Conservation (phyloP, 148 eudicot species). For the Camellia lanceoleosa region DNA sequence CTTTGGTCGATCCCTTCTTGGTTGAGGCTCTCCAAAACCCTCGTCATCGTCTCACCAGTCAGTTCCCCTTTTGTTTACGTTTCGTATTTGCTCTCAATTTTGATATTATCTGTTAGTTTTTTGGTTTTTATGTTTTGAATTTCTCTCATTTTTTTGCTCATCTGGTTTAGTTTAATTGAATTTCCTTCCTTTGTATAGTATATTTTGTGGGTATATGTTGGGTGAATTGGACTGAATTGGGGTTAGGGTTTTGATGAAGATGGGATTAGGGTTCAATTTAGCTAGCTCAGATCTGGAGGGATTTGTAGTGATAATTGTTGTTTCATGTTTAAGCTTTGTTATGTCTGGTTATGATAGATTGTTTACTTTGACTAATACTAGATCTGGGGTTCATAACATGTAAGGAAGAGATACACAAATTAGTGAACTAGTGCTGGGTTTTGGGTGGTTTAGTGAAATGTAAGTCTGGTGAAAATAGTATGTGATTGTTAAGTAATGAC, state of each 20-base stretch:
- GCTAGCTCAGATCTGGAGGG: slow-evolving; percentile 14
- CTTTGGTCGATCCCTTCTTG: slow-evolving; percentile 78
- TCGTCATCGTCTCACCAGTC: slow-evolving; percentile 91
- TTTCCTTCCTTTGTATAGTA: no score
- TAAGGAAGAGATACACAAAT: background rate
- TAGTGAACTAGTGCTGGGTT: background rate
- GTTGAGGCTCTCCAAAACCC: slow-evolving; percentile 94
- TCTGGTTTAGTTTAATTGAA: no score
- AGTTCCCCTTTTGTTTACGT: slow-evolving; percentile 20
- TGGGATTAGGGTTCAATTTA: slow-evolving; percentile 6
- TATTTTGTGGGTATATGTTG: no score
- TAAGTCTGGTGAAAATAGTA: no score
- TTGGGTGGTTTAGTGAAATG: background rate
- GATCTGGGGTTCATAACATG: background rate
- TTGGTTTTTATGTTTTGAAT: background rate
- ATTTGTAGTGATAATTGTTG: background rate
- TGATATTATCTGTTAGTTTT: background rate
- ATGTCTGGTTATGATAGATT: background rate
- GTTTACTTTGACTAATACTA: background rate
- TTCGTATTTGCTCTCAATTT: background rate
- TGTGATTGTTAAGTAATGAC: no score
- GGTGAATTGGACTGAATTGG: background rate
- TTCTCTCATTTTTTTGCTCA: background rate
- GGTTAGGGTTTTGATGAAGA: background rate
- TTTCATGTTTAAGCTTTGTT: background rate